phyloP scores from a whole-genome alignment of 805 yeast genomes.

The Barnettozyma botsteinii region DNA sequence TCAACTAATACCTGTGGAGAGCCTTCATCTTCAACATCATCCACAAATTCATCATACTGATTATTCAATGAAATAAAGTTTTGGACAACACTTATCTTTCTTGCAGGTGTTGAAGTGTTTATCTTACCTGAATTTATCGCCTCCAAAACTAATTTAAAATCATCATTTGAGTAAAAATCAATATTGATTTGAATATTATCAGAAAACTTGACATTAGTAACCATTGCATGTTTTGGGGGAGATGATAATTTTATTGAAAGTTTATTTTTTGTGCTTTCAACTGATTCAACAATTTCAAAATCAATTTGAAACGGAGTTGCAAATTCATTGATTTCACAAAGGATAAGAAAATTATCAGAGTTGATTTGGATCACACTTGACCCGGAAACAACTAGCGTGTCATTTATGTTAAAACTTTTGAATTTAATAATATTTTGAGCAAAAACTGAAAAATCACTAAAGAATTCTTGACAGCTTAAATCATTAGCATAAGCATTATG shows the following conservation, averaged over 20 bases:
- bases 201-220: slow-evolving; percentile 6
- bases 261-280: neutral
- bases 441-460: slow-evolving; percentile 5
- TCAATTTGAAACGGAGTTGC: slow-evolving; percentile 21
- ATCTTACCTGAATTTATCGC: neutral
- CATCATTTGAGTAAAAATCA: slow-evolving; percentile 2
- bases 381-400: slow-evolving; percentile 3
- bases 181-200: slow-evolving; percentile 4
- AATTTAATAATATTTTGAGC: slow-evolving; percentile 9
- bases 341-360: slow-evolving; percentile 7
- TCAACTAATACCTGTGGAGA: neutral
- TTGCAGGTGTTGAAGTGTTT: slow-evolving; percentile 8
- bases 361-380: slow-evolving; percentile 15
- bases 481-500: slow-evolving; percentile 16
- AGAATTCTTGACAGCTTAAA: slow-evolving; percentile 11
- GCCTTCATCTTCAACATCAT: slow-evolving; percentile 8
- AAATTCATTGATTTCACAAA: slow-evolving; percentile 15
- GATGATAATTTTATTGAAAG: slow-evolving; percentile 6
- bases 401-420: slow-evolving; percentile 8
- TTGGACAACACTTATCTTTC: slow-evolving; percentile 30
- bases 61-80: slow-evolving; percentile 23
- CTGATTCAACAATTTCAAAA: slow-evolving; percentile 4
- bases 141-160: neutral
- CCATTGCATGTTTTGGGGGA: slow-evolving; percentile 13
- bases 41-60: slow-evolving; percentile 5